Evolutionary conservation across 148 eudicot species (phyloP).

Genomic region (Nyssa sinensis): DNA sequence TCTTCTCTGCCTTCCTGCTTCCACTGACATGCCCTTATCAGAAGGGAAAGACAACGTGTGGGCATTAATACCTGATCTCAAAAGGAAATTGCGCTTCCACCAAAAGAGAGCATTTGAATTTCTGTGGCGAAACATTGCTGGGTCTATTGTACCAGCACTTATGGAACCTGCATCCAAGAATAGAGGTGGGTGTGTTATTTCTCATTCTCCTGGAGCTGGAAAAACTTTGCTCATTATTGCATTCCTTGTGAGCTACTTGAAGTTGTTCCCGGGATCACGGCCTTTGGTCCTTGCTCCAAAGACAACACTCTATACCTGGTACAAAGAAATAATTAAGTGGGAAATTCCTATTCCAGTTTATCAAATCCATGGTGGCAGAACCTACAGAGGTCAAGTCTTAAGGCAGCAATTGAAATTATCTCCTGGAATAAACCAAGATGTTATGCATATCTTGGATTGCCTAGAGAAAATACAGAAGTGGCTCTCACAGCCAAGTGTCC

Average conservation of each 20-base stretch:
- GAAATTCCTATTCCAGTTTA: conserved; percentile 89
- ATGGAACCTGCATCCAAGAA: conserved; percentile 63
- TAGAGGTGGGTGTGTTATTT: conserved; percentile 91
- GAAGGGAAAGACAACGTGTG: conserved; percentile 69
- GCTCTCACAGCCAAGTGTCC: conserved; percentile 94
- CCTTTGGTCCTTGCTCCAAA: conserved; percentile 97
- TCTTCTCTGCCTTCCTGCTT: conserved; percentile 49
- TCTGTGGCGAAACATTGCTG: conserved; percentile 87
- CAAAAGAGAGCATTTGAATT: conserved; percentile 90
- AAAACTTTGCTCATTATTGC: conserved; percentile 90
- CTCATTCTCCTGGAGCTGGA: conserved; percentile 98
- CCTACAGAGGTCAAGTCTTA: conserved; percentile 71
- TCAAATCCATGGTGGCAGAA: conserved; percentile 86
- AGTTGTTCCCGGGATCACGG: conserved; percentile 83
- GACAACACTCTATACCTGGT: conserved; percentile 94
- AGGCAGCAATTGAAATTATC: conserved; percentile 45
- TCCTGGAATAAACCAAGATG: conserved; percentile 63
- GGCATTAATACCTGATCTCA: conserved; percentile 76
- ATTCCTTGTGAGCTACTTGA: conserved; percentile 88
- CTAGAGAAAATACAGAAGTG: conserved; percentile 86
- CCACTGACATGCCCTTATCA: conserved; percentile 39
- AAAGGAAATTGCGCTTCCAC: conserved; percentile 62
- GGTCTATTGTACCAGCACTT: conserved; percentile 64
- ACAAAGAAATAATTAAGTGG: conserved; percentile 94
- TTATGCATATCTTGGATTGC: conserved; percentile 92